Percentiles rank a stretch among this genome's conserved stretches.
Evolutionary conservation across 2,329 filamentous ascomycete species (phyloP).

Genomic region (Trichoderma pleuroti): DNA sequence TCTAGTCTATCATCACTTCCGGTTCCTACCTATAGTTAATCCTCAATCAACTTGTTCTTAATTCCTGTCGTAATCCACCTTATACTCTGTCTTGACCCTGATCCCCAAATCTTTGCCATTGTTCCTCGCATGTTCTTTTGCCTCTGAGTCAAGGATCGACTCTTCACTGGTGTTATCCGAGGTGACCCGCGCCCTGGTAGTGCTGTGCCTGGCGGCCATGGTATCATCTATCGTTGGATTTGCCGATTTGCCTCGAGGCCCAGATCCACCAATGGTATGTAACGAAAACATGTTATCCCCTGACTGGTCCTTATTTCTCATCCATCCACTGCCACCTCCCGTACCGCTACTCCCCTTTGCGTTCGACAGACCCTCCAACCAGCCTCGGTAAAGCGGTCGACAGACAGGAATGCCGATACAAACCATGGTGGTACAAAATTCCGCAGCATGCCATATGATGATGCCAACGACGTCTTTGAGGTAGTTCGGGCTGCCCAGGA

Average conservation of each 20-base stretch:
- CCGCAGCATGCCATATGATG: not conserved
- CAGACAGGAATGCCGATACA: constrained; percentile 6
- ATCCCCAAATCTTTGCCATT: not conserved
- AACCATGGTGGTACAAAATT: not conserved
- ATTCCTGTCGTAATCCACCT: not conserved
- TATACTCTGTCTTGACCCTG: not conserved
- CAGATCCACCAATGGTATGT: not conserved
- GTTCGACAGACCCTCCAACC: not conserved
- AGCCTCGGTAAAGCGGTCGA: not conserved
- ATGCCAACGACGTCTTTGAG: not conserved
- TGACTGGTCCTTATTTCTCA: not conserved
- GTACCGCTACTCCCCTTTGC: not conserved
- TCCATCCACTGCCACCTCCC: not conserved
- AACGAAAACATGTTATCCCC: not conserved
- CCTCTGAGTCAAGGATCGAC: not conserved
- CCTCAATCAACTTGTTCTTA: not conserved
- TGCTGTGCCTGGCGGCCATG: not conserved
- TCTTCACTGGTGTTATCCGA: not conserved
- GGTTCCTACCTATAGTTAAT: not conserved
- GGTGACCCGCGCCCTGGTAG: not conserved
- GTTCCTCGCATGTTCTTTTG: not conserved
- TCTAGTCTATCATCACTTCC: not conserved
- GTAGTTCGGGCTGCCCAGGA: not conserved
- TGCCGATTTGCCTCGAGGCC: not conserved
- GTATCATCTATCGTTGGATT: no score